Conservation (phyloP, 225 moss, liverwort and hornwort species). For the Climacium dendroides region DNA sequence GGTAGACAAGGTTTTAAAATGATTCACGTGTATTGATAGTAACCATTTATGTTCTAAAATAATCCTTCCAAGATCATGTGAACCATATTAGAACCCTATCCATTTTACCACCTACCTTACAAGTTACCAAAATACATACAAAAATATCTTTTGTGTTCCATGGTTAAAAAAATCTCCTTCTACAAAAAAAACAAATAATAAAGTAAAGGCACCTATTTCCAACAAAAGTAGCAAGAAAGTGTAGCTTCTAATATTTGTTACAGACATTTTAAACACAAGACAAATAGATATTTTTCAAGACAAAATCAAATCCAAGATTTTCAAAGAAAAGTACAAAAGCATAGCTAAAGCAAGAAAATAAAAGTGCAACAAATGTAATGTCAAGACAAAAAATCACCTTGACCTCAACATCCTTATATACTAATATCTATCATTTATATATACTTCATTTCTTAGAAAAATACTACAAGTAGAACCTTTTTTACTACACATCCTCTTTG, state of each 20-base stretch:
- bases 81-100: not conserved
- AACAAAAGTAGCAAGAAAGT: fast-evolving
- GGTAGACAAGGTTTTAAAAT: not conserved
- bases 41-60: too few species aligned
- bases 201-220: too few species aligned
- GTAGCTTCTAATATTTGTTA: not conserved
- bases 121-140: too few species aligned
- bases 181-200: not conserved
- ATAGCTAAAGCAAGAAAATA: not conserved
- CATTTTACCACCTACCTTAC: too few species aligned
- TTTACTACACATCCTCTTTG: too few species aligned
- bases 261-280: fast-evolving
- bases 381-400: not conserved
- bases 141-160: fast-evolving
- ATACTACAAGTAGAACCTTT: too few species aligned
- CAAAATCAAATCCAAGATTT: not conserved
- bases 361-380: not conserved
- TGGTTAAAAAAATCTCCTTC: not conserved
- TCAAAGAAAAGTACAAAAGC: fast-evolving
- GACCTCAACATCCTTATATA: not conserved
- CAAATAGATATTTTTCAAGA: not conserved
- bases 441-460: too few species aligned
- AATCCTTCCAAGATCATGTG: not conserved
- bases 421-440: too few species aligned
- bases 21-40: not conserved